phyloP scores from a whole-genome alignment of 1,284 basidiomycete genomes.

The Ustilago loliicola region DNA sequence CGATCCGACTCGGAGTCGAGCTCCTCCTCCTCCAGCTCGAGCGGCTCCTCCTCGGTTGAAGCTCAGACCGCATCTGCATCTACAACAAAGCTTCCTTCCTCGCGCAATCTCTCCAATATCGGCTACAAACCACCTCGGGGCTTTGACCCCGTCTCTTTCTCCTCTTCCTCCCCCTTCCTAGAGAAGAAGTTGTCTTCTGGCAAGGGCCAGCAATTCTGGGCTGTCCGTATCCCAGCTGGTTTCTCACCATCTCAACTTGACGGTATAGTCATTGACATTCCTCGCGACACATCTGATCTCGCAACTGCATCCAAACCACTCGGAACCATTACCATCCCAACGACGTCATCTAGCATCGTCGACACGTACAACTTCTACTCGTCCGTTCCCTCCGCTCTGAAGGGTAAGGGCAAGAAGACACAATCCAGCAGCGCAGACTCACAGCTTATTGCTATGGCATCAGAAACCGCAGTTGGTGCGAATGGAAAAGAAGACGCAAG shows the following conservation, averaged over 20 bases:
- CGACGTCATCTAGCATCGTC: conserved; percentile 8
- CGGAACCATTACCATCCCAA: conserved; percentile 29
- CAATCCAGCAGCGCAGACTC: conserved; percentile 35
- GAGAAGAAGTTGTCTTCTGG: conserved; percentile 32
- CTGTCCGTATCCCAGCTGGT: conserved; percentile 43
- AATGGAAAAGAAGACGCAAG: conserved; percentile 27
- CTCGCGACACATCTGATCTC: conserved; percentile 22
- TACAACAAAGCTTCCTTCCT: conserved; percentile 31
- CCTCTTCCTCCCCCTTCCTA: conserved; percentile 17
- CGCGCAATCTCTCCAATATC: conserved; percentile 38
- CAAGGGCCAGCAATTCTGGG: conserved; percentile 44
- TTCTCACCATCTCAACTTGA: conserved; percentile 46
- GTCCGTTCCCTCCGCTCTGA: conserved; percentile 21
- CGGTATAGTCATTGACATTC: conserved; percentile 41
- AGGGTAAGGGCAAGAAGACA: conserved; percentile 30
- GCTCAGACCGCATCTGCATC: conserved; percentile 32
- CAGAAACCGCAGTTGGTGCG: conserved; percentile 15
- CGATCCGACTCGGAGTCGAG: conserved; percentile 44
- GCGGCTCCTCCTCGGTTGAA: conserved; percentile 36
- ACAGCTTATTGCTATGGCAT: conserved; percentile 61
- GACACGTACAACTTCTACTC: conserved; percentile 51
- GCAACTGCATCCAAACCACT: conserved; percentile 22
- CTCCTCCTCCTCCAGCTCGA: conserved; percentile 43
- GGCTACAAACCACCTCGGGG: conserved; percentile 47
- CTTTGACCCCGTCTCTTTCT: conserved; percentile 41